Base-by-base conservation (phyloP, 2,329 filamentous ascomycete species). In the Cryphonectria naterciae region DNA sequence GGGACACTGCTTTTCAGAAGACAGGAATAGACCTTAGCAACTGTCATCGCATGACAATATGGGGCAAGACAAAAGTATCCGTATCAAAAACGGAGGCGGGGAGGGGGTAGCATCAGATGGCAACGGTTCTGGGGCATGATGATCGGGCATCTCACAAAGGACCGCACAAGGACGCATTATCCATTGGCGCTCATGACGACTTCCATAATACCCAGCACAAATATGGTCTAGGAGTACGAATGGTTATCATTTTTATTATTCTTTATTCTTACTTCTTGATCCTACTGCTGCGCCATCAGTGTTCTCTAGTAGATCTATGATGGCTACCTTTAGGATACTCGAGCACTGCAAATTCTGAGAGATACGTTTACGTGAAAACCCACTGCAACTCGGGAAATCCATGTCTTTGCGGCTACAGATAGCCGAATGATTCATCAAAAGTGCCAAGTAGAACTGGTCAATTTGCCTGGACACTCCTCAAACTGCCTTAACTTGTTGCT, bases 121-220 rank as follows among this genome's bases (percentile, higher is more conserved):
- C 58, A 61, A 61, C 58, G 58, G 68, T 72, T 70, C 52, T 35
- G 63, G 60, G 60, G 65, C 70, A 72, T 69, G 68, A 70, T 72
- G 68, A 72, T 72, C 70, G 65, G 68, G 70, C 70, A 70, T 39
- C 32, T 70, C 68, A 70, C 56, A 46, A 56, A 56, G 54, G 35
- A 58, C 65, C 60, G 8, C 49, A 68, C 41, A 65, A 54, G 65
- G 65, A 70, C 28, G 54, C 66, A 63, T 70, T 60, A 39, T 65
- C 52, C 68, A 68, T 54, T 43, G 68, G 35, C 58, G 70, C 67
- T 61, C 65, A 72, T 67, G 68, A 72, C 28, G 65, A 68, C 25
- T 65, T 68, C 65, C 66, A 70, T 65, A 72, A 72, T 72, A 72
- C 70, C 70, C 70, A 65, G 15, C 32, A 43, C 60, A 72, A 41